Base-by-base conservation (phyloP, 441 rosid genomes). In the Erysimum pusillum region DNA sequence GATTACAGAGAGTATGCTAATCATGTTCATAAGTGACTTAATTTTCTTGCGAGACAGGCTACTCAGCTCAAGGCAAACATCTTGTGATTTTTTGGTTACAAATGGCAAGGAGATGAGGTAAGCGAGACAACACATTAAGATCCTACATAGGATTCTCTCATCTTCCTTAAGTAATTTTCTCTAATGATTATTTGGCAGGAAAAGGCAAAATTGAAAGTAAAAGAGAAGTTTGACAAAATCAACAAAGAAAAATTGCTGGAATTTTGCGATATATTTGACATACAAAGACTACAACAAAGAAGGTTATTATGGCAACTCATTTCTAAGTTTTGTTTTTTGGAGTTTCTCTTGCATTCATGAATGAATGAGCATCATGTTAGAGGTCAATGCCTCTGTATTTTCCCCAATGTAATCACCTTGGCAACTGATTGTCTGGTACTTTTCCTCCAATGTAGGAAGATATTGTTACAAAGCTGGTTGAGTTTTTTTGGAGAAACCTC, bases 41-140 rank as follows among this genome's bases (percentile, higher is more conserved):
- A 41, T 22, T 76, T 77, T 78, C 74, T 76, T 81, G 32, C 62
- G 73, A 88, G n/a, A n/a, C 91, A 95, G 99, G 99, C 99, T 41
- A 45, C 83, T 78, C 92, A 93, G 85, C 75, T 95, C 68, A 95
- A 90, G 91, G 85, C 87, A 70, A 87, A 95, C 79, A 86, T 95
- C 75, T 84, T 87, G 57, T 85, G 90, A 41, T 95, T 95, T 80
- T 95, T 98, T 76, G 99, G 99, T 67, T 96, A 89, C 82, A 93
- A 88, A 45, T 96, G 97, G 97, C 97, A 79, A 81, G 97, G 85
- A 62, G 86, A 96, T 78, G 97, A 91, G 99, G 99, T 93, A 78
- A 18, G 73, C 5, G 18, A 51, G 18, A 46, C 38, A 31, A 59
- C 53, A 53, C 8, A 31, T 58, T n/a, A 36, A 39, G 9, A 42